Conservation (phyloP, 176 grass and related monocot genomes). For the Ensete glaucum region DNA sequence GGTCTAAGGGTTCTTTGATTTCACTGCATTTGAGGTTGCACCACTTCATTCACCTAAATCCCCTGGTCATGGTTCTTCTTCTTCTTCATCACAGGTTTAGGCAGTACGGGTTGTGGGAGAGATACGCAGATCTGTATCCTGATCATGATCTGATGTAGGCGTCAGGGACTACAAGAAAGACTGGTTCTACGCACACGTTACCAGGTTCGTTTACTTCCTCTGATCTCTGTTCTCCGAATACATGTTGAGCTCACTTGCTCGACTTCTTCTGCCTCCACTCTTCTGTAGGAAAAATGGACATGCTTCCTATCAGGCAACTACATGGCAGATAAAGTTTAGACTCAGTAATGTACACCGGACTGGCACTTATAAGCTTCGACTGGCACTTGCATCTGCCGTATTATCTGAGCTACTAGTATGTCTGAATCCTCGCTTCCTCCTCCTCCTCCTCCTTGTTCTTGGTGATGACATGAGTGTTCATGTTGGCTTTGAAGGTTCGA, state of each 20-base stretch:
- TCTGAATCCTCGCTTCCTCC: neutral
- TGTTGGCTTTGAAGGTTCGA: constrained; percentile 15
- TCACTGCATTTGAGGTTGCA: no score
- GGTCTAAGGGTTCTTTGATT: neutral
- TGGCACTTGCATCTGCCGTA: neutral
- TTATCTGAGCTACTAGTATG: neutral
- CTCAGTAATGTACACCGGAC: neutral
- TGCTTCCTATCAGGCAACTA: neutral
- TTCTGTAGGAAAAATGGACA: neutral
- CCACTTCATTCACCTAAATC: no score
- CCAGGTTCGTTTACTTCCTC: constrained; percentile 36
- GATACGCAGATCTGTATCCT: constrained; percentile 65
- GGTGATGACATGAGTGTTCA: neutral
- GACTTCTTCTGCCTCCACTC: no score
- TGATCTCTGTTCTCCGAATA: no score
- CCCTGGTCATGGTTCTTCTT: no score
- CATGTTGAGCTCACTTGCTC: neutral
- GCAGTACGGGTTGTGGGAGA: constrained; percentile 88
- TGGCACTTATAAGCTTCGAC: neutral
- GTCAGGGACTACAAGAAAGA: constrained; percentile 39
- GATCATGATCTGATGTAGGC: constrained; percentile 37
- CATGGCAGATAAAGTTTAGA: neutral
- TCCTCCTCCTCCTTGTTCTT: neutral
- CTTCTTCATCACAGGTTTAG: neutral
- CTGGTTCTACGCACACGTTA: constrained; percentile 93